phyloP scores from a whole-genome alignment of 495 filamentous ascomycete species.

The Rostrohypoxylon terebratum region DNA sequence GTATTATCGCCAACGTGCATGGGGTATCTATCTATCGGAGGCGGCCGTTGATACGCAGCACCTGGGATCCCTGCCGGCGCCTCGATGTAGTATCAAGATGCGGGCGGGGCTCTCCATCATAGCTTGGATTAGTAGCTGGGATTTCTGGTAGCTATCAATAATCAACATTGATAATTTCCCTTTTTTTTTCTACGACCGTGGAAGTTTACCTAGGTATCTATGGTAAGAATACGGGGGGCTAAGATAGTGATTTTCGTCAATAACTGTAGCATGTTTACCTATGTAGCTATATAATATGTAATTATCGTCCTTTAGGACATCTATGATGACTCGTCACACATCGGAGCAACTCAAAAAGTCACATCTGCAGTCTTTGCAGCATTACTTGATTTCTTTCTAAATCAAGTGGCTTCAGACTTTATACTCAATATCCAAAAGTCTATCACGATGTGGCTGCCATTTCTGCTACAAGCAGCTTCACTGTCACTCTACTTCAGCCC shows the following conservation, averaged over 20 bases:
- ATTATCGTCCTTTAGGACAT: background rate
- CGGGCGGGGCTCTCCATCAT: constrained; percentile 14
- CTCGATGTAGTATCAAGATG: constrained; percentile 20
- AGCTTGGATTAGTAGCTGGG: constrained; percentile 2
- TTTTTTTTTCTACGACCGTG: background rate
- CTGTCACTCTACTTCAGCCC: background rate
- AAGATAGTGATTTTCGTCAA: background rate
- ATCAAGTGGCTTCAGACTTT: background rate
- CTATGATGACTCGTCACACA: background rate
- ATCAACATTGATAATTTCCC: background rate
- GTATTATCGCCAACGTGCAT: constrained; percentile 34
- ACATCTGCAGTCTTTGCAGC: background rate
- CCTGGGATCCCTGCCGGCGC: constrained; percentile 15
- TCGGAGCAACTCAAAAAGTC: background rate
- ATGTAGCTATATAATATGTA: constrained; percentile 8
- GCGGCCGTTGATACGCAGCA: constrained; percentile 33
- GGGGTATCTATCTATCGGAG: constrained; percentile 35
- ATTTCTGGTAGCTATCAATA: background rate
- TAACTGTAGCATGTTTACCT: no score
- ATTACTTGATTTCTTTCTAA: background rate
- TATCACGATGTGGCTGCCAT: constrained; percentile 7
- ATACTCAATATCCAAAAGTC: background rate
- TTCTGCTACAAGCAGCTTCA: background rate
- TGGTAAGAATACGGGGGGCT: constrained; percentile 6
- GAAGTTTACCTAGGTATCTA: background rate